phyloP scores from a whole-genome alignment of 768 basidiomycete species.

The Suillus variegatus region DNA sequence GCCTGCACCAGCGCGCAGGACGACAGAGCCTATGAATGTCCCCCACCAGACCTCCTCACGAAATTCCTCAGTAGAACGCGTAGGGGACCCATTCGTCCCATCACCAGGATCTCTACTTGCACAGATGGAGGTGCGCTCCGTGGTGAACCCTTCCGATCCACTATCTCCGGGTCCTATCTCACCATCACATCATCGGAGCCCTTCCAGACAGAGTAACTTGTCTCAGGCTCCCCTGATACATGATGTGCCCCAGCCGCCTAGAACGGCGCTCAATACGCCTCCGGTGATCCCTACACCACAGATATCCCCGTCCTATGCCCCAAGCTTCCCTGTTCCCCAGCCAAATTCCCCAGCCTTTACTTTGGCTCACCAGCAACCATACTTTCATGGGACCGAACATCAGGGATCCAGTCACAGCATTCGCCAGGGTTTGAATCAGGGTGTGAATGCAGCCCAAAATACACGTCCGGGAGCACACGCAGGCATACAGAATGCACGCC shows the following conservation, averaged over 20 bases:
- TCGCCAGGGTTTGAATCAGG: constrained; percentile 17
- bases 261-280: constrained; percentile 15
- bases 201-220: constrained; percentile 22
- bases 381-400: constrained; percentile 17
- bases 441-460: constrained; percentile 16
- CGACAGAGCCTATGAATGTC: constrained; percentile 17
- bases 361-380: constrained; percentile 1
- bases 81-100: constrained; percentile 16
- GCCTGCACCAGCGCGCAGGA: constrained; percentile 27
- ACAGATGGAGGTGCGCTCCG: constrained; percentile 12
- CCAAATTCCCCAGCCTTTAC: constrained; percentile 8
- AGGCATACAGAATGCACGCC: constrained; percentile 1
- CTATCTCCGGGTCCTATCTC: constrained; percentile 19
- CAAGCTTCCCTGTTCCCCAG: constrained; percentile 2
- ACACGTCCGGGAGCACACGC: constrained; percentile 12
- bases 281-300: constrained; percentile 19
- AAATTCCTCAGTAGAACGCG: constrained; percentile 23
- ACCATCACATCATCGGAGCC: constrained; percentile 16
- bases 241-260: constrained; percentile 23
- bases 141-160: constrained; percentile 16
- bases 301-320: background rate
- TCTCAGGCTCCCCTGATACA: constrained; percentile 19
- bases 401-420: constrained; percentile 20
- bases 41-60: constrained; percentile 19
- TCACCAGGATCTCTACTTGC: constrained; percentile 13